Evolutionary conservation across 2,329 filamentous ascomycete species (phyloP), one percentile per base, ranked within the genome.

Genomic region (Colletotrichum viniferum): DNA sequence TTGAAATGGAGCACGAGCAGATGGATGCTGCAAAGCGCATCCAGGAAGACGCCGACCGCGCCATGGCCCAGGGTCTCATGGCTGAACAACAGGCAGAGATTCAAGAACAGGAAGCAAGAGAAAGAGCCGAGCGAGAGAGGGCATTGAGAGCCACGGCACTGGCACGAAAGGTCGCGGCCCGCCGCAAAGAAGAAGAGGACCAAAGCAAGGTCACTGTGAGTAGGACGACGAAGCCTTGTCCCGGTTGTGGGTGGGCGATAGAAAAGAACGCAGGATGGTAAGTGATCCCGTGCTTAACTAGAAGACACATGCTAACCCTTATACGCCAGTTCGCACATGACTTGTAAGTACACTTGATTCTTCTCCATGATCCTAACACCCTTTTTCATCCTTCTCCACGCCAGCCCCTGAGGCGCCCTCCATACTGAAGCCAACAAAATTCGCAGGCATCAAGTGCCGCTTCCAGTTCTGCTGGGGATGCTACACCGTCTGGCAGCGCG

Each of bases 41-140:
- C 10, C 86, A 90, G 26, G 84, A 89, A 9, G 87, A 88, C 13
- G 83, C 87, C 3, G 86, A 88, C 43, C 79, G 80, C n/a, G 79
- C 76, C 14, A 81, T 85, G 69, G 82, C 83, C 2, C 81, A 80
- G 63, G 81, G 81, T 3, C 73, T 85, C 5, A 62, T 82, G 30
- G 81, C 81, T 0, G 80, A 83, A 63, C 82, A 84, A 38, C 78
- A 79, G 69, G 78, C 79, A 3, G 81, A 81, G 28, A 64, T 79
- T 28, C 75, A 73, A 12, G 76, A 78, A 16, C 78, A 78, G 36
- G 79, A 80, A 67, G 76, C 74, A n/a, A 67, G 78, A 67, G 79
- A 79, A 55, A 76, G 77, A 18, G 72, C 78, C 21, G 79, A 80
- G 62, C 72, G 77, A 24, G 79, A 82, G 34, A 66, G 81, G 68